These are phyloP conservation scores for Poteriospumella lacustris DNA, from an alignment of 108 stramenopile species.

Conservation along the genomic window DNA sequence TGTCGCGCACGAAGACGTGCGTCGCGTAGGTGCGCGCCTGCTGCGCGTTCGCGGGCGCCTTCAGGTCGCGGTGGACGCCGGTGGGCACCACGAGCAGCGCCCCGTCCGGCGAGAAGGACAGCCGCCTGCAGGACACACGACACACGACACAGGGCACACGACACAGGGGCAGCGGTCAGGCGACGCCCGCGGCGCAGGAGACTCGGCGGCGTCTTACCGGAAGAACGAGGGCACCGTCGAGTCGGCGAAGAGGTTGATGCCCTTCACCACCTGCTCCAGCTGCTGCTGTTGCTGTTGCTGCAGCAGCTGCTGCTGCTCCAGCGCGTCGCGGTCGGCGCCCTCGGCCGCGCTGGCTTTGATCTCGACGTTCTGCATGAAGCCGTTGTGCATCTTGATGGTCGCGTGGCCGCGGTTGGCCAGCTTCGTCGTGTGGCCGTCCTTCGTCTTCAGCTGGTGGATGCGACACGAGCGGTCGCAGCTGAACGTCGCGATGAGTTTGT, in stretches of 20 bases:
- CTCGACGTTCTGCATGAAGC: neutral
- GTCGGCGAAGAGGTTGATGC: constrained; percentile 69
- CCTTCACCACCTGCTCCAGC: neutral
- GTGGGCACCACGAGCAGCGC: constrained; percentile 78
- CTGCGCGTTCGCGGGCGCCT: neutral
- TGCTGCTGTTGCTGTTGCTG: constrained; percentile 6
- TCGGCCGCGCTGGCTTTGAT: constrained; percentile 30
- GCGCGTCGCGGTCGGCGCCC: neutral
- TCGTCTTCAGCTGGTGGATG: constrained; percentile 21
- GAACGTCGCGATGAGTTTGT: constrained; percentile 47
- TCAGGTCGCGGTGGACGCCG: constrained; percentile 43
- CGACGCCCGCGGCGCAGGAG: too few species aligned
- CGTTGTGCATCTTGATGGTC: constrained; percentile 3
- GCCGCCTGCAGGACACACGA: too few species aligned
- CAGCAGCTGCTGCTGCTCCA: constrained; percentile 4
- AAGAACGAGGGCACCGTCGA: constrained; percentile 81
- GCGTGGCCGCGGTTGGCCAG: neutral
- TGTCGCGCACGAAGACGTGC: constrained; percentile 39
- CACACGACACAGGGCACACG: too few species aligned
- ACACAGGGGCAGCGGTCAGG: too few species aligned
- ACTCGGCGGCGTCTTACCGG: constrained; percentile 37
- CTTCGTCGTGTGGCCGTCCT: constrained; percentile 12
- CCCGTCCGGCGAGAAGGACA: constrained; percentile 81
- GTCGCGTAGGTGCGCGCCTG: constrained; percentile 34
- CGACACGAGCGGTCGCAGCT: constrained; percentile 54